phyloP scores from a whole-genome alignment of 495 filamentous ascomycete species.

The Monascus purpureus region DNA sequence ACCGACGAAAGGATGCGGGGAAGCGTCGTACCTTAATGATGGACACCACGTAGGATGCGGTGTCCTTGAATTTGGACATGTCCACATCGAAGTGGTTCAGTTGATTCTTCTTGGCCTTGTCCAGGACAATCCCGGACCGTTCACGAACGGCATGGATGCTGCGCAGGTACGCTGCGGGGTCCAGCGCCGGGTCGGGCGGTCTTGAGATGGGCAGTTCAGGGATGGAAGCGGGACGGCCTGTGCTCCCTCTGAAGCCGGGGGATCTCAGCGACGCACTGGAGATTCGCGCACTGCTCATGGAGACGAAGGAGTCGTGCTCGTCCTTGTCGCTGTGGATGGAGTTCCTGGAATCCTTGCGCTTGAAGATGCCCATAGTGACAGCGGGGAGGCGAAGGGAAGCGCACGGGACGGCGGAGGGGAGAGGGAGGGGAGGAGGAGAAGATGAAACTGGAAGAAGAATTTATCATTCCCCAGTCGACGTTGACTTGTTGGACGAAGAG shows the following conservation, averaged over 20 bases:
- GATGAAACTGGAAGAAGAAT: no score
- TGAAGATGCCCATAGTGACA: constrained; percentile 47
- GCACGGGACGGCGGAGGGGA: no score
- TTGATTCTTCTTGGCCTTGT: constrained; percentile 64
- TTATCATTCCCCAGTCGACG: no score
- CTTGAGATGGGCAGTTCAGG: constrained; percentile 62
- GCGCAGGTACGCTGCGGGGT: constrained; percentile 83
- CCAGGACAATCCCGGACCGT: constrained; percentile 53
- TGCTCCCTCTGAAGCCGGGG: constrained; percentile 29
- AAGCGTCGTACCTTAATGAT: constrained; percentile 82
- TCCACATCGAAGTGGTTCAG: constrained; percentile 89
- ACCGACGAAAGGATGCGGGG: constrained; percentile 2
- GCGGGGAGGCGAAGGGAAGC: not conserved
- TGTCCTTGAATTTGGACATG: constrained; percentile 72
- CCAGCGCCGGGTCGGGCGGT: constrained; percentile 76
- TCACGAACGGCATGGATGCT: constrained; percentile 85
- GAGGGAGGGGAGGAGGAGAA: no score
- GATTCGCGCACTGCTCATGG: constrained; percentile 34
- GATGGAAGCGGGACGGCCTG: constrained; percentile 30
- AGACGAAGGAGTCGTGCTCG: constrained; percentile 31
- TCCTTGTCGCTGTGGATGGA: constrained; percentile 35
- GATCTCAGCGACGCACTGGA: constrained; percentile 44
- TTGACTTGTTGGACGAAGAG: no score
- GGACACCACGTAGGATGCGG: constrained; percentile 81
- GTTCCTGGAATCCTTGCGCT: constrained; percentile 43